These are phyloP conservation scores for Babesia bigemina DNA, from an alignment of 169 alveolate genomes.

Conservation along the genomic window DNA sequence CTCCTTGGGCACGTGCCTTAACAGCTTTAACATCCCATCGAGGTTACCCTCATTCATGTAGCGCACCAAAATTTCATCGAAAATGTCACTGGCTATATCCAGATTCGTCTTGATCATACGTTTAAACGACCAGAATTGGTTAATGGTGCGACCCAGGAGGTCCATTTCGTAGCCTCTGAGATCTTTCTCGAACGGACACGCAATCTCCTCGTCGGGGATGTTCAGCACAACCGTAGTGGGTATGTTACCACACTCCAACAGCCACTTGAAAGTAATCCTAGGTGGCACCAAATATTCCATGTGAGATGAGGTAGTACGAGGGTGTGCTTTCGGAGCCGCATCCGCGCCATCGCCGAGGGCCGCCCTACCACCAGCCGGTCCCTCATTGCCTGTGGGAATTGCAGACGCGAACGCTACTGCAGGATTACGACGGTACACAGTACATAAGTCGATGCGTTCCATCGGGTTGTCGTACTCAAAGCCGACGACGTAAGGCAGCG, in stretches of 20 bases:
- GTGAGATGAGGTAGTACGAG: background rate
- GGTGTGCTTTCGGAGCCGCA: background rate
- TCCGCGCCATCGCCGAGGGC: background rate
- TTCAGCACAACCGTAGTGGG: constrained; percentile 29
- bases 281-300: background rate
- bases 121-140: constrained; percentile 42
- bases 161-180: constrained; percentile 27
- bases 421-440: constrained; percentile 26
- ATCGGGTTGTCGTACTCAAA: constrained; percentile 59
- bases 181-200: constrained; percentile 8
- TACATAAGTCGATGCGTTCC: constrained; percentile 62
- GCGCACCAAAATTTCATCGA: constrained; percentile 17
- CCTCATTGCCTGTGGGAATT: background rate
- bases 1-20: constrained; percentile 14
- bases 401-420: background rate
- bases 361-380: background rate
- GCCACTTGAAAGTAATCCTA: constrained; percentile 6
- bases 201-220: constrained; percentile 27
- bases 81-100: constrained; percentile 24
- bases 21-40: constrained; percentile 34
- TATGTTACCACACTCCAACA: constrained; percentile 23
- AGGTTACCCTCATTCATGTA: constrained; percentile 23
- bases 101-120: constrained; percentile 27
- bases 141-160: constrained; percentile 44
- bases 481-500: constrained; percentile 58